Conservation (phyloP, 148 eudicot genomes). For the Nepenthes mirabilis region DNA sequence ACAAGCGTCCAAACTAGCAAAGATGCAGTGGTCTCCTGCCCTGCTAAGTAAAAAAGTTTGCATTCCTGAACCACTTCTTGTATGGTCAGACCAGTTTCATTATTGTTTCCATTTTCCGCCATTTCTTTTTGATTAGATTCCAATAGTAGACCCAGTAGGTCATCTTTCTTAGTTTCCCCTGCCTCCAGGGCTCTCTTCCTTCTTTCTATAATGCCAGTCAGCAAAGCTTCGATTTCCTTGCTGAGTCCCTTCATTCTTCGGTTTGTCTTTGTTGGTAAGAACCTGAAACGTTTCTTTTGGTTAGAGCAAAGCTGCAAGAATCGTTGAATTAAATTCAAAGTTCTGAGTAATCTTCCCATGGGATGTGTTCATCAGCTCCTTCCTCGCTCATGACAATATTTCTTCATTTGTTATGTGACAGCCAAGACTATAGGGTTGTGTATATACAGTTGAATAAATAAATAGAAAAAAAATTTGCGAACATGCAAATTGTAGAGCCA, state of each 20-base stretch:
- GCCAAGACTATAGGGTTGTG: too few relatives aligned
- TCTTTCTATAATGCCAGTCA: conserved; percentile 12
- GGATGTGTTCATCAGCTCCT: too few relatives aligned
- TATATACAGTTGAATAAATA: too few relatives aligned
- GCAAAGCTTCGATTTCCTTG: conserved; percentile 4
- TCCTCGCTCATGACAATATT: too few relatives aligned
- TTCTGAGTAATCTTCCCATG: too few relatives aligned
- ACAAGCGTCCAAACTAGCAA: conserved; percentile 29
- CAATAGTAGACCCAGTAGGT: conserved; percentile 16
- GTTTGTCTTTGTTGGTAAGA: background rate
- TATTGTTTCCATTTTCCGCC: background rate
- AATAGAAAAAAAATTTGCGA: too few relatives aligned
- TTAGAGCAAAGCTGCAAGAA: too few relatives aligned
- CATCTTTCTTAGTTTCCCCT: conserved; percentile 11
- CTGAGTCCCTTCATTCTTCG: conserved; percentile 8
- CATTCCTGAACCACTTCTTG: conserved; percentile 27
- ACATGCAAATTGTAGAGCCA: too few relatives aligned
- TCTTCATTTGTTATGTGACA: too few relatives aligned
- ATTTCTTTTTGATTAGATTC: conserved; percentile 11
- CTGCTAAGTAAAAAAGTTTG: conserved; percentile 4
- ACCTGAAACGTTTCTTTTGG: background rate
- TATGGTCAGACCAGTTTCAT: conserved; percentile 3
- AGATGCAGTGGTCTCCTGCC: conserved; percentile 20
- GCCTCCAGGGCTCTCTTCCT: conserved; percentile 14
- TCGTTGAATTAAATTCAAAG: too few relatives aligned